Evolutionary conservation across 2,329 filamentous ascomycete species (phyloP), one percentile per base, ranked within the genome.

Genomic region (Ceratocystis colombiana): DNA sequence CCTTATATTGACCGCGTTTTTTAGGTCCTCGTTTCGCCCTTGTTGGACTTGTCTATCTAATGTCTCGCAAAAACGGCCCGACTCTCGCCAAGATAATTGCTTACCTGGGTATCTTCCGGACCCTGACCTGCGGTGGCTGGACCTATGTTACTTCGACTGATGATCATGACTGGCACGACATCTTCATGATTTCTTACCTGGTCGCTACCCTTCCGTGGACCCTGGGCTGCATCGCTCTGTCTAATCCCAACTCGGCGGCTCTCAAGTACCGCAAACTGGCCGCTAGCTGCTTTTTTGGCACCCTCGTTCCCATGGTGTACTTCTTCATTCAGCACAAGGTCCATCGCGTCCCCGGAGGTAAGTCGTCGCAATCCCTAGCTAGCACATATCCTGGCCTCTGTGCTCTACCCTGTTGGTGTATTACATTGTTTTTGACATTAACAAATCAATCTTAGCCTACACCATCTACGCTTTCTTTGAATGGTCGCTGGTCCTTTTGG

Each of bases 301-400:
- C 91, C 3, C 81, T 99, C 37, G 82, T 96, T 61, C 92, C 92
- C 37, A 79, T 99, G 74, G 83, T 97, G 22, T 97, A 96, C 79
- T 99, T 91, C 75, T 99, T 96, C 75, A 96, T 99, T 70, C 94
- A 96, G 76, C 94, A 99, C 80, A 99, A 99, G 77, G 89, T 99
- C 64, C 91, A 99, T 75, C 90, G 87, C 68, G 85, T 97, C 69
- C 82, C 94, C 67, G 94, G 94, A 82, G 94, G 93, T 97, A 80
- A 76, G 86, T 55, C n/a, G 22, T 28, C 28, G 17, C 17, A 33
- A 41, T 6, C 28, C 10, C 28, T n/a, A 28, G 3, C 28, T 17
- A 59, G 28, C 20, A 20, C 37, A 3, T 41, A 41, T 12, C 37
- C 12, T 41, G 10, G 37, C 37, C 10, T 1, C 37, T 10, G 37